These are phyloP conservation scores for Cucurbita maxima DNA, from an alignment of 306 rosid species.

Conservation along the genomic window DNA sequence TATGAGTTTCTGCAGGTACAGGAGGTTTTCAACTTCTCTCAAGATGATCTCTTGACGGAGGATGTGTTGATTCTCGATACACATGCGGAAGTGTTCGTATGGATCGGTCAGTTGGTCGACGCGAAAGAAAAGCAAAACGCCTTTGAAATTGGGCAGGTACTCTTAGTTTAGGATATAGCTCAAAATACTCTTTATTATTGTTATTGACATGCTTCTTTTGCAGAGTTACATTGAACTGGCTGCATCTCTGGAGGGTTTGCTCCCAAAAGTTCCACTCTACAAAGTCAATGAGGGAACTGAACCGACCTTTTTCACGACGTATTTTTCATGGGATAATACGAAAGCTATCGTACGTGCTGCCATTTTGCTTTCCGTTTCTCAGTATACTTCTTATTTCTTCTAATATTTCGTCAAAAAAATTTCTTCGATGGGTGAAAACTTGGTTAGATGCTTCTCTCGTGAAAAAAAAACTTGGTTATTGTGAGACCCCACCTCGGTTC, in stretches of 20 bases:
- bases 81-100: conserved; percentile 66
- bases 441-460: not conserved
- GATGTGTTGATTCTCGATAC: conserved; percentile 72
- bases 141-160: conserved; percentile 85
- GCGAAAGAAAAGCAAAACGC: conserved; percentile 48
- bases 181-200: not conserved
- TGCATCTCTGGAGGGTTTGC: conserved; percentile 56
- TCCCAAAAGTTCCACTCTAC: conserved; percentile 56
- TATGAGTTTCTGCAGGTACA: conserved; percentile 39
- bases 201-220: not conserved
- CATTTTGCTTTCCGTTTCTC: not conserved
- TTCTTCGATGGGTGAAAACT: conserved; percentile 4
- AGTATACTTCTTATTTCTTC: not conserved
- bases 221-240: conserved; percentile 81
- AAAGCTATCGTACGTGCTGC: conserved; percentile 55
- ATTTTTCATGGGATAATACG: conserved; percentile 79
- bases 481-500: no score
- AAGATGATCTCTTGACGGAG: conserved; percentile 98
- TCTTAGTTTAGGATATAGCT: conserved; percentile 11
- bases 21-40: conserved; percentile 83
- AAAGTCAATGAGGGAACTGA: conserved; percentile 71
- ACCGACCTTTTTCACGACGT: conserved; percentile 85
- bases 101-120: conserved; percentile 84
- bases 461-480: not conserved
- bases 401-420: not conserved